Evolutionary conservation across 176 grass and related monocot genomes (phyloP).

Genomic region (Otatea glauca): DNA sequence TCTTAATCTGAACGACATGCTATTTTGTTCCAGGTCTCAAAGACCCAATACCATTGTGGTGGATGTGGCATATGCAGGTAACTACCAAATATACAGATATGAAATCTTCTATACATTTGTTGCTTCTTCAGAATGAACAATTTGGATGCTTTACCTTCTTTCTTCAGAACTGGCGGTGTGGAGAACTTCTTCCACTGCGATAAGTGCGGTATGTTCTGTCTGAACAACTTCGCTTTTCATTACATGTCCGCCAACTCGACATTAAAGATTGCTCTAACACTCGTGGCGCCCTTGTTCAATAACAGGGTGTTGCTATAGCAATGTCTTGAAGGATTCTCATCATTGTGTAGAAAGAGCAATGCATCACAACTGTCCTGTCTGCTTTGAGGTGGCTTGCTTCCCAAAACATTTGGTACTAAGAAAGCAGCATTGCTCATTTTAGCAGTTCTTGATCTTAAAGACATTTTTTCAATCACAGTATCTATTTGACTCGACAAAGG

Average conservation of each 20-base stretch:
- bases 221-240: neutral
- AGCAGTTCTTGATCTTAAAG: neutral
- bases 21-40: neutral
- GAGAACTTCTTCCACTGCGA: conserved; percentile 82
- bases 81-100: neutral
- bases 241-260: neutral
- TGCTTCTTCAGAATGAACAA: conserved; percentile 2
- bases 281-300: neutral
- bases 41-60: conserved; percentile 46
- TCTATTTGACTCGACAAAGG: conserved; percentile 84
- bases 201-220: conserved; percentile 55
- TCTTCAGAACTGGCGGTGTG: conserved; percentile 61
- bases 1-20: neutral
- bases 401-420: neutral
- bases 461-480: conserved; percentile 51
- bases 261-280: neutral
- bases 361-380: conserved; percentile 85
- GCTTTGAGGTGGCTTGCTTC: conserved; percentile 65
- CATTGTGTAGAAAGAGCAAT: conserved; percentile 81
- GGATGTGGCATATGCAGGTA: conserved; percentile 92
- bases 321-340: conserved; percentile 70
- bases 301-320: conserved; percentile 82
- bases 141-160: neutral
- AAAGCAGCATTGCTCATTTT: neutral
- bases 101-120: neutral